Percentiles rank a stretch among this genome's conserved stretches.
Evolutionary conservation across 2,329 filamentous ascomycete species (phyloP).

Genomic region (Graphiopsis chlorocephala): DNA sequence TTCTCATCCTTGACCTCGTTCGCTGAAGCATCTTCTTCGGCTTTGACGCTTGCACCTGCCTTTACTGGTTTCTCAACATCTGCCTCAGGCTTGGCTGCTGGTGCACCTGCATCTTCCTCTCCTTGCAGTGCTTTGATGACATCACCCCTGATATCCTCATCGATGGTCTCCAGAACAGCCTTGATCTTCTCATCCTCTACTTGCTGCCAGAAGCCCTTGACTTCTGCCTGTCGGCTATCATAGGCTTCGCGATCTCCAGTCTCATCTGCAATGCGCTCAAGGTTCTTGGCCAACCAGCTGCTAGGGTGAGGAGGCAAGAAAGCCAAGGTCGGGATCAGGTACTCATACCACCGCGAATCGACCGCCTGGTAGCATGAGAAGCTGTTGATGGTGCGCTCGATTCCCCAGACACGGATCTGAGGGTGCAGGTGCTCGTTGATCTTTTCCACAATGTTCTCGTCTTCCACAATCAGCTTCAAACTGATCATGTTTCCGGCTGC

Average conservation of each 20-base stretch:
- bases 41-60: constrained; percentile 17
- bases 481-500: constrained; percentile 94
- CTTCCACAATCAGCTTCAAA: constrained; percentile 92
- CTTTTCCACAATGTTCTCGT: constrained; percentile 79
- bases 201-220: constrained; percentile 76
- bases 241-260: constrained; percentile 69
- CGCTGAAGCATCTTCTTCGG: constrained; percentile 17
- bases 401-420: constrained; percentile 94
- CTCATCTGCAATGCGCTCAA: constrained; percentile 74
- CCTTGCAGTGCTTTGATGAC: constrained; percentile 61
- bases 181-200: constrained; percentile 79
- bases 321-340: constrained; percentile 88
- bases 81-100: constrained; percentile 24
- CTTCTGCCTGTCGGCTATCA: constrained; percentile 68
- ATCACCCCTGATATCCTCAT: constrained; percentile 60
- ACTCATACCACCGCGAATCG: constrained; percentile 96
- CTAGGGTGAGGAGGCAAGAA: constrained; percentile 89
- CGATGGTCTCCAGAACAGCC: constrained; percentile 59
- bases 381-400: constrained; percentile 80
- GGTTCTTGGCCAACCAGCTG: constrained; percentile 77
- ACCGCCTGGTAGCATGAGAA: constrained; percentile 96
- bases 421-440: constrained; percentile 83
- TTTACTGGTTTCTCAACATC: constrained; percentile 36
- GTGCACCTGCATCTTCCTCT: constrained; percentile 36
- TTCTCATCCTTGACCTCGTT: constrained; percentile 18